These are phyloP conservation scores for Phialemonium atrogriseum DNA, from an alignment of 2,329 filamentous ascomycete genomes.

Conservation along the genomic window DNA sequence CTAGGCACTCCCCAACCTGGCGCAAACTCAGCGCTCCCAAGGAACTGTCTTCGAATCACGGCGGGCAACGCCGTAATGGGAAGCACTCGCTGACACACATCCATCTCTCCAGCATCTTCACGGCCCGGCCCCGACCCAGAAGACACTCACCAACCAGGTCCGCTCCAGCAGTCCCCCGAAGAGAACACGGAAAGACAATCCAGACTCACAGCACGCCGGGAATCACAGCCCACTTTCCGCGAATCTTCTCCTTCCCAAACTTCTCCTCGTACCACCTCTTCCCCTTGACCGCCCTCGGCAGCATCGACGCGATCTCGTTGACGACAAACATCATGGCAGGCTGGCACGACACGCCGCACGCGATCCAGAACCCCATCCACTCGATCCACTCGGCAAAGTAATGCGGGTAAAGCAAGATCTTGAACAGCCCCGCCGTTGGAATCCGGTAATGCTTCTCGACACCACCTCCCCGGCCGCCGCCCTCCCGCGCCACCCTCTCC, in stretches of 20 bases:
- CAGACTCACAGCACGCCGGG: constrained; percentile 38
- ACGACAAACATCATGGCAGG: constrained; percentile 76
- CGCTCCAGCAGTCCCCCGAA: no score
- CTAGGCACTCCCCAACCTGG: no score
- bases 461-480: constrained; percentile 14
- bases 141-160: no score
- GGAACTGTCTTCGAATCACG: no score
- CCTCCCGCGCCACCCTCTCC: constrained; percentile 31
- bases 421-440: constrained; percentile 75
- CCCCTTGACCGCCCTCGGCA: constrained; percentile 75
- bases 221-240: constrained; percentile 63
- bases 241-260: constrained; percentile 79
- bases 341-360: constrained; percentile 56
- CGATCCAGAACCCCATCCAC: constrained; percentile 83
- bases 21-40: no score
- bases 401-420: constrained; percentile 78
- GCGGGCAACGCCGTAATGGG: no score
- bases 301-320: constrained; percentile 85
- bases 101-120: no score
- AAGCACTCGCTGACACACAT: no score
- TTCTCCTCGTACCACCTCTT: constrained; percentile 78
- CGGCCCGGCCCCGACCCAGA: no score
- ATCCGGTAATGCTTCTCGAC: constrained; percentile 82
- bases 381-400: constrained; percentile 97
- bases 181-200: no score